A percentile compares a stretch with the other conserved stretches of the same genome.
Evolutionary conservation across 306 rosid genomes (phyloP).

Genomic region (Pterocarpus santalinus): DNA sequence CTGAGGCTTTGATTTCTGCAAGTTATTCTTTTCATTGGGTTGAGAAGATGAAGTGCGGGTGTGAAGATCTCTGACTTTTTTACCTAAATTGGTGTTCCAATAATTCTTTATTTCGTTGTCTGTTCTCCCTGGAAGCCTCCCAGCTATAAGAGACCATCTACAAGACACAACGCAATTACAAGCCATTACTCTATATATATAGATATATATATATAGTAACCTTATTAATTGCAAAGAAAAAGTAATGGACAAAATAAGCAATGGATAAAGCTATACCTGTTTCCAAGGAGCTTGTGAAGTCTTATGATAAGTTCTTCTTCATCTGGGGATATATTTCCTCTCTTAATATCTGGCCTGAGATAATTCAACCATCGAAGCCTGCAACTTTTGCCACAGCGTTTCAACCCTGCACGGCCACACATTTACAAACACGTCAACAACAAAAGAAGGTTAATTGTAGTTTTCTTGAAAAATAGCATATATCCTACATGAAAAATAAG

Average conservation of each 20-base stretch:
- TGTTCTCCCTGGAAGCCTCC: constrained; percentile 61
- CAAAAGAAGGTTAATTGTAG: no score
- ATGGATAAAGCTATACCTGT: constrained; percentile 43
- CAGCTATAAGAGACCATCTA: constrained; percentile 61
- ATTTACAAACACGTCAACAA: background rate
- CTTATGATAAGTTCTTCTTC: constrained; percentile 59
- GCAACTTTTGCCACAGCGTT: constrained; percentile 56
- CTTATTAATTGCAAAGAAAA: no score
- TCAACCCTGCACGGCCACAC: constrained; percentile 38
- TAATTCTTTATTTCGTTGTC: constrained; percentile 60
- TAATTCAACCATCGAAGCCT: constrained; percentile 55
- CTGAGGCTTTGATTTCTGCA: background rate
- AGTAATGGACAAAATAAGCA: no score
- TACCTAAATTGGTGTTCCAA: constrained; percentile 51
- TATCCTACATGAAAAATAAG: no score
- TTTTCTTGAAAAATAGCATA: no score
- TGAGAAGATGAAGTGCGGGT: background rate
- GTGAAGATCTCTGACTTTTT: constrained; percentile 15
- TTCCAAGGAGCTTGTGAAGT: constrained; percentile 58
- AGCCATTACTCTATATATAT: no score
- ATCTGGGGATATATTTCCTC: constrained; percentile 51
- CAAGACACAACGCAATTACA: background rate
- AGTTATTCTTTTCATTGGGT: background rate
- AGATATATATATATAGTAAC: no score
- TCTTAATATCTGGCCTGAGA: constrained; percentile 47